phyloP scores from a whole-genome alignment of 305 asterid species.

The Fraxinus angustifolia region DNA sequence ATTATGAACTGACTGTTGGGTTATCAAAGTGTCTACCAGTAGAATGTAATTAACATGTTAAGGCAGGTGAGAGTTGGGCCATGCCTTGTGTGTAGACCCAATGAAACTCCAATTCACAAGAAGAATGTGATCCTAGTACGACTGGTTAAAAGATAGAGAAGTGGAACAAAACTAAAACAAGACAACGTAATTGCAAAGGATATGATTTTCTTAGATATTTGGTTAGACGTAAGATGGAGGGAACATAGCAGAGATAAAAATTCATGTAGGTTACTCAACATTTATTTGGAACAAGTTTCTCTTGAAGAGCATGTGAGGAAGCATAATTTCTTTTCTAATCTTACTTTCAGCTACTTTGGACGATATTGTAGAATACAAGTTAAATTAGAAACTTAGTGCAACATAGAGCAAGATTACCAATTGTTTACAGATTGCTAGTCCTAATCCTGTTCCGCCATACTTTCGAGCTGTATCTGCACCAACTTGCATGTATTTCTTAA shows the following conservation, averaged over 20 bases:
- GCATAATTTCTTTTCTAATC: neutral
- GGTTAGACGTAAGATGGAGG: neutral
- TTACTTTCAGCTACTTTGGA: neutral
- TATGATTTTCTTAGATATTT: neutral
- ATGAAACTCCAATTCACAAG: neutral
- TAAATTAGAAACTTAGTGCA: neutral
- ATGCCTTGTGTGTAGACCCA: neutral
- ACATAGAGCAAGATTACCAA: conserved; percentile 44
- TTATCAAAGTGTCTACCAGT: neutral
- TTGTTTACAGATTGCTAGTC: conserved; percentile 88
- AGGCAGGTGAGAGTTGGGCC: neutral
- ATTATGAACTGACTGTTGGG: neutral
- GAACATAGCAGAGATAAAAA: neutral
- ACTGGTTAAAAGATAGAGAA: neutral
- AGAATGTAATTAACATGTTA: neutral
- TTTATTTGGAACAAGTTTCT: neutral
- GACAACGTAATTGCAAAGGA: neutral
- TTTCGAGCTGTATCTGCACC: conserved; percentile 89
- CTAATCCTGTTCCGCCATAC: conserved; percentile 96
- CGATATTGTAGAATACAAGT: neutral
- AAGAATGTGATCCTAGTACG: neutral
- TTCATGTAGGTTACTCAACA: neutral
- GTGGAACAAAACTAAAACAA: neutral
- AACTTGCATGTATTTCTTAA: conserved; percentile 94
- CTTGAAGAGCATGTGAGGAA: neutral